These are phyloP conservation scores for Flammula alnicola DNA, from an alignment of 1,284 basidiomycete species.

Conservation along the genomic window DNA sequence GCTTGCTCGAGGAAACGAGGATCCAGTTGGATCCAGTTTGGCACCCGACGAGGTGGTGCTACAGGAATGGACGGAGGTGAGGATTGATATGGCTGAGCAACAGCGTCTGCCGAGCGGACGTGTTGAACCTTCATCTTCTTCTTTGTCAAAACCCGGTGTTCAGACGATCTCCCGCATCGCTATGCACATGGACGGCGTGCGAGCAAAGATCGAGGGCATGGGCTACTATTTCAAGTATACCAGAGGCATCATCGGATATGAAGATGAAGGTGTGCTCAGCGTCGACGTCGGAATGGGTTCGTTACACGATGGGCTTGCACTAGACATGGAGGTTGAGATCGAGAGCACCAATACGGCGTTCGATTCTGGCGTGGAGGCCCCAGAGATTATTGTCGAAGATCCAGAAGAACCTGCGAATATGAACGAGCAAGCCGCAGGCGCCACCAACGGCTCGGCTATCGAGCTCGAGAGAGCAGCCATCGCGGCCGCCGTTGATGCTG, in stretches of 20 bases:
- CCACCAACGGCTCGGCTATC: background rate
- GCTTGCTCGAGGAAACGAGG: conserved; percentile 16
- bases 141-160: conserved; percentile 21
- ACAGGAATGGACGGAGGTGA: conserved; percentile 47
- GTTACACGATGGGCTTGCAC: conserved; percentile 27
- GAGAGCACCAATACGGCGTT: conserved; percentile 16
- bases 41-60: conserved; percentile 48
- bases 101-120: background rate
- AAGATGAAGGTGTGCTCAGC: conserved; percentile 52
- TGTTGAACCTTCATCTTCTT: background rate
- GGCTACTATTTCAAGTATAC: conserved; percentile 50
- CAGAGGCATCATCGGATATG: conserved; percentile 39
- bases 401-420: conserved; percentile 13
- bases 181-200: conserved; percentile 48
- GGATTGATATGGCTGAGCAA: conserved; percentile 38
- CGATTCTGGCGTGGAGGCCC: conserved; percentile 19
- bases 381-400: conserved; percentile 15
- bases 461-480: background rate
- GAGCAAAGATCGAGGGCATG: conserved; percentile 43
- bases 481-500: conserved; percentile 4
- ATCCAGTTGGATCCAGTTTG: conserved; percentile 32
- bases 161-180: conserved; percentile 37
- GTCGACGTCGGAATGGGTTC: conserved; percentile 39
- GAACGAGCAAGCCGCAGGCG: conserved; percentile 16
- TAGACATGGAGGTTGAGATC: conserved; percentile 43